A percentile compares a stretch with the other conserved stretches of the same genome.
Evolutionary conservation across 176 grass and related monocot genomes (phyloP).

Genomic region (Juncus effusus): DNA sequence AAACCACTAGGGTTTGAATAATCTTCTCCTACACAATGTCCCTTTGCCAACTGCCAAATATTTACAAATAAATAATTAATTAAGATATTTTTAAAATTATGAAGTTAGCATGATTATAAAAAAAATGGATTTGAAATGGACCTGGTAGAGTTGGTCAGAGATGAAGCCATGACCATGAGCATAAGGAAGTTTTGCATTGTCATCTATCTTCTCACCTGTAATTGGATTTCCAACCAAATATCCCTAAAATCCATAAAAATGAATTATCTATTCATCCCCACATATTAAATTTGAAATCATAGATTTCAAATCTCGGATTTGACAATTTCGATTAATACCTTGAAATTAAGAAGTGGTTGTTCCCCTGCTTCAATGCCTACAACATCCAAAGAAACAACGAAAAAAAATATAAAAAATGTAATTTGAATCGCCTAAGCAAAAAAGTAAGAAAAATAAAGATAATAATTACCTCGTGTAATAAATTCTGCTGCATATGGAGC

Average conservation of each 20-base stretch:
- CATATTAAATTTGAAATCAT: too few species aligned
- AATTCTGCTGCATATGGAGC: constrained; percentile 31
- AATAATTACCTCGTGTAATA: constrained; percentile 44
- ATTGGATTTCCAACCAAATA: constrained; percentile 40
- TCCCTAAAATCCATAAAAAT: constrained; percentile 26
- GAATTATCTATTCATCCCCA: too few species aligned
- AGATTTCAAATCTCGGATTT: too few species aligned
- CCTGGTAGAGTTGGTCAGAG: constrained; percentile 52
- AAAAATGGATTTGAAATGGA: not conserved
- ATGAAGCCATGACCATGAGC: constrained; percentile 52
- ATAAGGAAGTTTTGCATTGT: constrained; percentile 19
- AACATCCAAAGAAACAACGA: not conserved
- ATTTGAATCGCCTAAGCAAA: too few species aligned
- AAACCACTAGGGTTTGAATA: constrained; percentile 18
- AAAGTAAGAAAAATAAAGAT: not conserved
- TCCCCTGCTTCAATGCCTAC: constrained; percentile 30
- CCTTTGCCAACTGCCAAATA: constrained; percentile 7
- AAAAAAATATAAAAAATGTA: too few species aligned
- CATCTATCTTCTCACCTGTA: constrained; percentile 12
- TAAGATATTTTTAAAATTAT: too few species aligned
- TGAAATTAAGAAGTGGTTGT: constrained; percentile 33
- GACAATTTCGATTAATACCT: constrained; percentile 20
- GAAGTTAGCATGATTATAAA: too few species aligned
- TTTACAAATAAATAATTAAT: too few species aligned
- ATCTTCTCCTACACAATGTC: constrained; percentile 32